Evolutionary conservation across 352 stramenopile genomes (phyloP).

Genomic region (Phytopythium montanum): DNA sequence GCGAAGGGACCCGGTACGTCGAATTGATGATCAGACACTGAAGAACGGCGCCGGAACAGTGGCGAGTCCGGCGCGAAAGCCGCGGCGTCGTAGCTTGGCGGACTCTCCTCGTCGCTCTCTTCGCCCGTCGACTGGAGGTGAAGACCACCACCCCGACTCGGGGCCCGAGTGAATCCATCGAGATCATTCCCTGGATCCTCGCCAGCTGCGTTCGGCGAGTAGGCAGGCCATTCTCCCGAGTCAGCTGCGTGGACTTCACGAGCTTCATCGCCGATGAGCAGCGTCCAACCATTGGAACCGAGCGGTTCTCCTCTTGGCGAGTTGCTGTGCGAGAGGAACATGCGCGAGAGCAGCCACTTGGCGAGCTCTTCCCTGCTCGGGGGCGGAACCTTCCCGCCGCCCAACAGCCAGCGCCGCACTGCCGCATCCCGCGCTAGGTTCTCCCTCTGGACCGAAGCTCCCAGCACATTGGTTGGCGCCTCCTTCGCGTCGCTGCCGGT

Average conservation of each 20-base stretch:
- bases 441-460: background rate
- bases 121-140: background rate
- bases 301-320: background rate
- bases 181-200: slow-evolving; percentile 2
- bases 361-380: slow-evolving; percentile 46
- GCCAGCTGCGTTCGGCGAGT: background rate
- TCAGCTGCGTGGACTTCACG: background rate
- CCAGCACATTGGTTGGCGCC: slow-evolving; percentile 3
- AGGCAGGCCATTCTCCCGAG: background rate
- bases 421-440: background rate
- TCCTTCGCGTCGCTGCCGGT: background rate
- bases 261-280: background rate
- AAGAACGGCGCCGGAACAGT: slow-evolving; percentile 1
- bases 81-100: slow-evolving; percentile 1
- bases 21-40: background rate
- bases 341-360: slow-evolving; percentile 53
- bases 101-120: slow-evolving; percentile 3
- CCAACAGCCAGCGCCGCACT: slow-evolving; percentile 32
- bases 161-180: slow-evolving; percentile 9
- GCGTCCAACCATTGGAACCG: slow-evolving; percentile 4
- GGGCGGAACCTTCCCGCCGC: slow-evolving; percentile 13
- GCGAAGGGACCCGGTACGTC: slow-evolving; percentile 2
- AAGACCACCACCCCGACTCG: background rate
- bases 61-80: background rate
- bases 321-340: slow-evolving; percentile 22